A percentile compares a stretch with the other conserved stretches of the same genome.
phyloP scores from a whole-genome alignment of 2,329 filamentous ascomycete species.

The Clarireedia homoeocarpa region DNA sequence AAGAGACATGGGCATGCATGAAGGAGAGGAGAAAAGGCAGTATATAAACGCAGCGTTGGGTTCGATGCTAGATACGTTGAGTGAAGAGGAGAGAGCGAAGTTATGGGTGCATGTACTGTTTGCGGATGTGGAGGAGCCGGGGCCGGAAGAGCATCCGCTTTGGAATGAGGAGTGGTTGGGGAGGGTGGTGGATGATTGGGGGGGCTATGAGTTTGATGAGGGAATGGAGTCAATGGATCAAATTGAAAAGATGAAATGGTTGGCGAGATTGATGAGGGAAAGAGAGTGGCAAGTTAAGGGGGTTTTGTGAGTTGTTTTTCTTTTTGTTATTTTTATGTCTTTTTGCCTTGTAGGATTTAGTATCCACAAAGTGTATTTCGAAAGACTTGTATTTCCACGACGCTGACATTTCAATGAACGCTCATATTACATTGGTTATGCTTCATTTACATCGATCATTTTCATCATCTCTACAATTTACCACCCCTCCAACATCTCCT shows the following conservation, averaged over 20 bases:
- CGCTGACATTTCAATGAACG: too few species aligned
- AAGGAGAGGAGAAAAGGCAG: conserved; percentile 11
- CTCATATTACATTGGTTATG: too few species aligned
- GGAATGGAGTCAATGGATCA: not conserved
- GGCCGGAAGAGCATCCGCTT: not conserved
- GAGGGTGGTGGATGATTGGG: not conserved
- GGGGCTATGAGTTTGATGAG: not conserved
- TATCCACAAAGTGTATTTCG: too few species aligned
- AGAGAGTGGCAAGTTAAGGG: conserved; percentile 2
- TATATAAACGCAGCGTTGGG: conserved; percentile 17
- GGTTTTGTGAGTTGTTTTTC: not conserved
- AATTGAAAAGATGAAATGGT: not conserved
- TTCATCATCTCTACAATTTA: too few species aligned
- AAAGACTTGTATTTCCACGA: too few species aligned
- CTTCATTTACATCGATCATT: too few species aligned
- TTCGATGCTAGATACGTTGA: conserved; percentile 19
- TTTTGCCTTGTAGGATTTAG: not conserved
- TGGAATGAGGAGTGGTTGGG: not conserved
- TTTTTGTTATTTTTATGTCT: not conserved
- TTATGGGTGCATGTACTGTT: not conserved
- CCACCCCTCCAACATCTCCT: too few species aligned
- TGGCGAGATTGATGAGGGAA: not conserved
- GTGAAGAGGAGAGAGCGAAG: conserved; percentile 15
- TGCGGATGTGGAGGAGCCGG: not conserved
- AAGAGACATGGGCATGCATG: not conserved